phyloP scores from a whole-genome alignment of 2,329 filamentous ascomycete genomes.

The Pseudogymnoascus destructans region DNA sequence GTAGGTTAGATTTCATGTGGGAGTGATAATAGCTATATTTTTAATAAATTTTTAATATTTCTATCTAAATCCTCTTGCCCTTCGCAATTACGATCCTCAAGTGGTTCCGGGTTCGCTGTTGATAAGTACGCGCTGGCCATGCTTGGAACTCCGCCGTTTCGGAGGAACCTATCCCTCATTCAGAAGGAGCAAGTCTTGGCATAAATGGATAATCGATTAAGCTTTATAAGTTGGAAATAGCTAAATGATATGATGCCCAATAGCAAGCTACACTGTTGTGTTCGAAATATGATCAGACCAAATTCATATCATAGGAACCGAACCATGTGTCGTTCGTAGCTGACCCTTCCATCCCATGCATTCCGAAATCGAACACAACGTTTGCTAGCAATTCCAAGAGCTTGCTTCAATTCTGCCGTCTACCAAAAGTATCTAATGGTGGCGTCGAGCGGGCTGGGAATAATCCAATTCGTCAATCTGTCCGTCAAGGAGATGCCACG shows the following conservation, averaged over 20 bases:
- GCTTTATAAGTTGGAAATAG: not conserved
- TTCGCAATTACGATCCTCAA: not conserved
- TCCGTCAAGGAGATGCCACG: not conserved
- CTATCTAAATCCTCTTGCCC: not conserved
- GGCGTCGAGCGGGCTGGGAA: not conserved
- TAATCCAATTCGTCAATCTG: not conserved
- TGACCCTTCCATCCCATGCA: not conserved
- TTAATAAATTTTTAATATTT: not conserved
- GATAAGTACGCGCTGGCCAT: not conserved
- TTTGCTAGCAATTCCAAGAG: not conserved
- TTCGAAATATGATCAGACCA: not conserved
- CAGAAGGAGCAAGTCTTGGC: conserved; percentile 3
- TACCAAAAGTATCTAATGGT: not conserved
- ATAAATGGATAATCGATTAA: not conserved
- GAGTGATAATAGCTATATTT: not conserved
- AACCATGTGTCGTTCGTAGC: not conserved
- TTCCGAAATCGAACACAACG: not conserved
- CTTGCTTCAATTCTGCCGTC: not conserved
- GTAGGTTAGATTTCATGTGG: not conserved
- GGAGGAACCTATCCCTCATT: not conserved
- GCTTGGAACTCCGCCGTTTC: not conserved
- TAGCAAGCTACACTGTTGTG: not conserved
- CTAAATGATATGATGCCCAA: not conserved
- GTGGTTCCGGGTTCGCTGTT: not conserved
- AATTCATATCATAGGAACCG: not conserved